Evolutionary conservation across 169 alveolate species (phyloP).

Genomic region (Cyclospora cayetanensis): DNA sequence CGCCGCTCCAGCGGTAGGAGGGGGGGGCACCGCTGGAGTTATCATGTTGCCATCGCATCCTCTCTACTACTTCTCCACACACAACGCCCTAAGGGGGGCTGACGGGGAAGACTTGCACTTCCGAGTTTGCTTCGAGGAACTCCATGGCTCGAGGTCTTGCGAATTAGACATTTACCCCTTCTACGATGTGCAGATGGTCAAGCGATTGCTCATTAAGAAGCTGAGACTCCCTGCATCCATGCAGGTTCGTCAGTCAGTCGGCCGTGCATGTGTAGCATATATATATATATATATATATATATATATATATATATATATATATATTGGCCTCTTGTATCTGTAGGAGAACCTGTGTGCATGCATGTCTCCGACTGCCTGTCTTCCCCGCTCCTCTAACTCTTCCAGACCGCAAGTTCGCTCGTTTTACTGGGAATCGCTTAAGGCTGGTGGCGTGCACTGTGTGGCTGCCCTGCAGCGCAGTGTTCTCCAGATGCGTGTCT

Average conservation of each 20-base stretch:
- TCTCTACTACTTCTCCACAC: conserved; percentile 65
- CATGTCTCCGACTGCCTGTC: not conserved
- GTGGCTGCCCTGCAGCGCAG: too few relatives aligned
- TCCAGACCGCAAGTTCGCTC: too few relatives aligned
- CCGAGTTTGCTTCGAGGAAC: conserved; percentile 66
- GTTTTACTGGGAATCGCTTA: too few relatives aligned
- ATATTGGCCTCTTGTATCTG: not conserved
- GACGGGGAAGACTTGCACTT: conserved; percentile 65
- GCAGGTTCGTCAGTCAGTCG: conserved; percentile 78
- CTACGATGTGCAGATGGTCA: conserved; percentile 89
- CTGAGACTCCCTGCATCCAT: conserved; percentile 82
- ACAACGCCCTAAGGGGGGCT: conserved; percentile 66
- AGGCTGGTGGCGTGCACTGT: too few relatives aligned
- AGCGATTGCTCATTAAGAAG: conserved; percentile 87
- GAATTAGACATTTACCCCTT: conserved; percentile 84
- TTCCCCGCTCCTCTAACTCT: not conserved
- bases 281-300: not conserved
- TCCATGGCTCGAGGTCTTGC: conserved; percentile 68
- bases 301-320: too few relatives aligned
- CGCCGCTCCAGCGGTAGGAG: conserved; percentile 54
- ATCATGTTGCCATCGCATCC: conserved; percentile 69
- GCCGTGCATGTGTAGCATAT: too few relatives aligned
- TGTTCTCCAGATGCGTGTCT: too few relatives aligned
- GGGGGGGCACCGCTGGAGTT: conserved; percentile 39
- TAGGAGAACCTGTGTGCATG: not conserved